Conservation (phyloP, 176 grass and related monocot genomes). For the Avena insularis region DNA sequence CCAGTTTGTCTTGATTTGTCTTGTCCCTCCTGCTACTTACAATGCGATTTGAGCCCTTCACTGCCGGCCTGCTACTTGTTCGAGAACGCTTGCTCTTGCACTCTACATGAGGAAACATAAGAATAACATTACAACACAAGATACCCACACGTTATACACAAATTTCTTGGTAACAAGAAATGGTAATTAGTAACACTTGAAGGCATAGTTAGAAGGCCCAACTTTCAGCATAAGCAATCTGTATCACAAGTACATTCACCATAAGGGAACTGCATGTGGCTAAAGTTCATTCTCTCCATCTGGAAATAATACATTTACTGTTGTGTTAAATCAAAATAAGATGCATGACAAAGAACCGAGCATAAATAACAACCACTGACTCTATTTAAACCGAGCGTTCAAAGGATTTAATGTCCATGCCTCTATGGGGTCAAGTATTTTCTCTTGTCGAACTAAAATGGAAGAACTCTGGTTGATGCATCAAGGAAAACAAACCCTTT, state of each 20-base stretch:
- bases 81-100: conserved; percentile 48
- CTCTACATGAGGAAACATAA: conserved; percentile 43
- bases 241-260: background rate
- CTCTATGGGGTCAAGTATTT: background rate
- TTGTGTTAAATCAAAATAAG: conserved; percentile 25
- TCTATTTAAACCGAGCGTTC: background rate
- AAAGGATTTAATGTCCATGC: background rate
- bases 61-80: conserved; percentile 46
- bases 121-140: conserved; percentile 15
- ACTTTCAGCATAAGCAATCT: background rate
- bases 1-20: conserved; percentile 61
- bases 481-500: conserved; percentile 5
- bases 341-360: background rate
- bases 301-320: background rate
- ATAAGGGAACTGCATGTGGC: conserved; percentile 19
- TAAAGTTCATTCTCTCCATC: background rate
- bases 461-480: conserved; percentile 29
- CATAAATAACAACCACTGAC: background rate
- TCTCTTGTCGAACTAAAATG: background rate
- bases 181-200: conserved; percentile 16
- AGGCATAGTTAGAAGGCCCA: background rate
- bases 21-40: conserved; percentile 48
- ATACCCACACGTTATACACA: background rate
- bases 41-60: conserved; percentile 46
- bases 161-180: background rate